phyloP scores from a whole-genome alignment of 1,284 basidiomycete species.

The Serendipita sp. region DNA sequence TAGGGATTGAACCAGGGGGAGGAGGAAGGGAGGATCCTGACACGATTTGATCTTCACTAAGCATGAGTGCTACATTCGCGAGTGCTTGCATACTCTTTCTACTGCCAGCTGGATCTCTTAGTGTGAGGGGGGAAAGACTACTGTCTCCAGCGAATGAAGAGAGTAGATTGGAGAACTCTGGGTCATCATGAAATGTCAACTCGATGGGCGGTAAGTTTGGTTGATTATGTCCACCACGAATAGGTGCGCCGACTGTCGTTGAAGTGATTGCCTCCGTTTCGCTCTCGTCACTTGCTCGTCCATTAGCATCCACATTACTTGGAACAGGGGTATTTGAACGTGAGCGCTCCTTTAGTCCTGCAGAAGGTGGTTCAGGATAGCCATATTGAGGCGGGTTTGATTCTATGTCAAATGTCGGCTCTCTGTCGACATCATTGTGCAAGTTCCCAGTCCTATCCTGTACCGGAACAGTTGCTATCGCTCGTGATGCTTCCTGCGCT shows the following conservation, averaged over 20 bases:
- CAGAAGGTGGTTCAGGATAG: neutral
- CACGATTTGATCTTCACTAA: neutral
- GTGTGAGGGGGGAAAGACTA: neutral
- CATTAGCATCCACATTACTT: constrained; percentile 4
- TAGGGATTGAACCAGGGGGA: neutral
- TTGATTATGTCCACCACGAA: neutral
- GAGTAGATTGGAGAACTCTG: neutral
- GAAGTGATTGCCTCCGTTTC: neutral
- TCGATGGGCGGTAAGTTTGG: neutral
- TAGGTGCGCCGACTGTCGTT: neutral
- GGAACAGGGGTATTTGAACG: neutral
- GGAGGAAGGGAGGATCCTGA: neutral
- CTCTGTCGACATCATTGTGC: neutral
- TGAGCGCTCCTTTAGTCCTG: neutral
- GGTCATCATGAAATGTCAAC: neutral
- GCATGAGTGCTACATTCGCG: neutral
- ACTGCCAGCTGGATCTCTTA: constrained; percentile 3
- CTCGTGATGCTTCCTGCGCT: neutral
- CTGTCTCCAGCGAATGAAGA: neutral
- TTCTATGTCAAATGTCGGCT: neutral
- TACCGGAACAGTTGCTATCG: neutral
- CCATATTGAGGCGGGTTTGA: neutral
- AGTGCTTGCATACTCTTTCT: neutral
- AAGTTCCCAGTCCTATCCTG: neutral
- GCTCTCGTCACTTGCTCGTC: constrained; percentile 4